These are phyloP conservation scores for Microdochium nivale DNA, from an alignment of 2,329 filamentous ascomycete species.

Conservation along the genomic window DNA sequence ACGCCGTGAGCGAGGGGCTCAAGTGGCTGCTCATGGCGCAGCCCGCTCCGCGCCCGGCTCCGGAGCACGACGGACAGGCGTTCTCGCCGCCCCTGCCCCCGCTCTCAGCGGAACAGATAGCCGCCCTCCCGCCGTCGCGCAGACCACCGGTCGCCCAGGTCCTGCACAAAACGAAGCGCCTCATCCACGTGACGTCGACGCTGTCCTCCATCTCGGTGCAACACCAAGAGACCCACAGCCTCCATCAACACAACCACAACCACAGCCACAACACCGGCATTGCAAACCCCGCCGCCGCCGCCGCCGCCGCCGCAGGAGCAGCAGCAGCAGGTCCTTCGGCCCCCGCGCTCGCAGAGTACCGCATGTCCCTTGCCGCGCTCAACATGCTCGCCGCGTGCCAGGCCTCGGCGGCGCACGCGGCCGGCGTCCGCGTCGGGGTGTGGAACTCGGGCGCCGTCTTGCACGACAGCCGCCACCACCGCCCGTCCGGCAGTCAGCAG, in stretches of 20 bases:
- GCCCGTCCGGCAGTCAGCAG: neutral
- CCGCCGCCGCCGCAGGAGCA: too few relatives aligned
- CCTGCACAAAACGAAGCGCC: conserved; percentile 7
- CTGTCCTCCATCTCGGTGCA: conserved; percentile 8
- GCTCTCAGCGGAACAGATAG: too few relatives aligned
- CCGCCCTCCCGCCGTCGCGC: too few relatives aligned
- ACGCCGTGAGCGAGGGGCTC: conserved; percentile 8
- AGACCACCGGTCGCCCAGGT: neutral
- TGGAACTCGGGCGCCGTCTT: conserved; percentile 6
- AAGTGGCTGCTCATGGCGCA: conserved; percentile 7
- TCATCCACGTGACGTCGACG: conserved; percentile 10
- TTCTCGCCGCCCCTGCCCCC: too few relatives aligned
- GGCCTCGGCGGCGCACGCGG: conserved; percentile 7
- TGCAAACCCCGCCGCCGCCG: conserved; percentile 1
- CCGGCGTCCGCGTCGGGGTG: conserved; percentile 8
- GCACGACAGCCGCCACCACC: neutral
- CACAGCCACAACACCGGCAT: neutral
- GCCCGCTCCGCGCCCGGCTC: conserved; percentile 1
- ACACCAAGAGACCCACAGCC: neutral
- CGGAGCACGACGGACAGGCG: too few relatives aligned
- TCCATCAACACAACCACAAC: conserved; percentile 10
- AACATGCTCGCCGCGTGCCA: conserved; percentile 12
- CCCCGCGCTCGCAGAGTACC: conserved; percentile 6
- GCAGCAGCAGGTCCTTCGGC: conserved; percentile 2
- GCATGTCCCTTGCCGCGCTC: conserved; percentile 10